Evolutionary conservation across 225 moss, liverwort and hornwort genomes (phyloP).

Genomic region (Takakia lepidozioides): DNA sequence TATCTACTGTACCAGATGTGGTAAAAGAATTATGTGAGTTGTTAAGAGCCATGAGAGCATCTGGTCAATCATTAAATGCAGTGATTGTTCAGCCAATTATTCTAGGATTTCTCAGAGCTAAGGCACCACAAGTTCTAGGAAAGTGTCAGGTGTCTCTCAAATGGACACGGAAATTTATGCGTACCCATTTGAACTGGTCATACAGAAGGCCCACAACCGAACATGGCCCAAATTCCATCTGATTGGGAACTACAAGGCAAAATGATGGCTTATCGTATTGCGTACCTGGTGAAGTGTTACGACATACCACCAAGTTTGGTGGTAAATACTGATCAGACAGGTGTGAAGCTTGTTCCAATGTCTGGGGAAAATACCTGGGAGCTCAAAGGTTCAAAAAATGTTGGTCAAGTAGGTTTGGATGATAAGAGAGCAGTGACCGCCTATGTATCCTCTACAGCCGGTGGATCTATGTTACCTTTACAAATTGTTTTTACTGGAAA

Average conservation of each 20-base stretch:
- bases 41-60: no score
- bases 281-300: background rate
- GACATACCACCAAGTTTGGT: background rate
- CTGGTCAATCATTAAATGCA: no score
- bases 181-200: background rate
- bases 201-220: background rate
- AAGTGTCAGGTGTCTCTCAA: no score
- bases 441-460: background rate
- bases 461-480: background rate
- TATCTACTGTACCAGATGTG: no score
- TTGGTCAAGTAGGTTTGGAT: background rate
- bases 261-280: background rate
- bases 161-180: no score
- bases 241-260: background rate
- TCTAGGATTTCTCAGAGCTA: no score
- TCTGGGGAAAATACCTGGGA: background rate
- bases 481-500: background rate
- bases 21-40: no score
- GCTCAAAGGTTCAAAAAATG: background rate
- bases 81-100: no score
- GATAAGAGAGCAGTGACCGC: background rate
- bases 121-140: no score
- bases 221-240: background rate
- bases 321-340: background rate
- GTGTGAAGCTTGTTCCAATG: slow-evolving; percentile 2